These are phyloP conservation scores for Boletus sp. DNA, from an alignment of 768 basidiomycete genomes.

Conservation along the genomic window DNA sequence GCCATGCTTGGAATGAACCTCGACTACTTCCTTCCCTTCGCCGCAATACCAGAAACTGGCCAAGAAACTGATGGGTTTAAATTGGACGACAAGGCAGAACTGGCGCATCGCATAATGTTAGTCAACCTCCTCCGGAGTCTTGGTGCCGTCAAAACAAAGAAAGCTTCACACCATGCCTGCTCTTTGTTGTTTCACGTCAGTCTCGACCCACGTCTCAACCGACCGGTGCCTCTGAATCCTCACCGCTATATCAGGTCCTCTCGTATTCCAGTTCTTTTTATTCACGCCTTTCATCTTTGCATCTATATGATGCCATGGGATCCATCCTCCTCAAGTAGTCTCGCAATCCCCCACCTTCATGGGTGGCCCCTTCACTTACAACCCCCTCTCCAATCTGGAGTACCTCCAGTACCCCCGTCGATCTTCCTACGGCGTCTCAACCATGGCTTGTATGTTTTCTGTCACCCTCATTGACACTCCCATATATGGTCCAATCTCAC, in stretches of 20 bases:
- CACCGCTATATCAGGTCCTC: constrained; percentile 24
- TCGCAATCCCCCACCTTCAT: constrained; percentile 50
- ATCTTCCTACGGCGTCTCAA: constrained; percentile 55
- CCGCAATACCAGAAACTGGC: constrained; percentile 97
- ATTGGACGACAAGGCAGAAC: constrained; percentile 97
- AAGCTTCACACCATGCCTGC: too few relatives aligned
- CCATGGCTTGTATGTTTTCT: constrained; percentile 69
- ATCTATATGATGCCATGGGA: constrained; percentile 41
- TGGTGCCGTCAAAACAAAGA: constrained; percentile 97
- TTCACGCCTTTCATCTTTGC: constrained; percentile 39
- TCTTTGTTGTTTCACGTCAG: too few relatives aligned
- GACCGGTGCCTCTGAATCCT: too few relatives aligned
- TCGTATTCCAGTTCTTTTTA: constrained; percentile 33
- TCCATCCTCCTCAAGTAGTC: constrained; percentile 50
- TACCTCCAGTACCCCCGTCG: too few relatives aligned
- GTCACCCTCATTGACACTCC: too few relatives aligned
- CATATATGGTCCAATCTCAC: too few relatives aligned
- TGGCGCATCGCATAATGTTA: constrained; percentile 98
- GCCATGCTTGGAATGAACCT: constrained; percentile 92
- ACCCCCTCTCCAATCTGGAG: constrained; percentile 42
- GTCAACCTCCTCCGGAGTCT: constrained; percentile 94
- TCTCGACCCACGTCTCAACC: too few relatives aligned
- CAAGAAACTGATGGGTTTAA: constrained; percentile 95
- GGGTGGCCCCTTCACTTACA: constrained; percentile 46
- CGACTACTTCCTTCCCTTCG: constrained; percentile 98